These are phyloP conservation scores for Lactarius vividus DNA, from an alignment of 768 basidiomycete genomes.

Conservation along the genomic window DNA sequence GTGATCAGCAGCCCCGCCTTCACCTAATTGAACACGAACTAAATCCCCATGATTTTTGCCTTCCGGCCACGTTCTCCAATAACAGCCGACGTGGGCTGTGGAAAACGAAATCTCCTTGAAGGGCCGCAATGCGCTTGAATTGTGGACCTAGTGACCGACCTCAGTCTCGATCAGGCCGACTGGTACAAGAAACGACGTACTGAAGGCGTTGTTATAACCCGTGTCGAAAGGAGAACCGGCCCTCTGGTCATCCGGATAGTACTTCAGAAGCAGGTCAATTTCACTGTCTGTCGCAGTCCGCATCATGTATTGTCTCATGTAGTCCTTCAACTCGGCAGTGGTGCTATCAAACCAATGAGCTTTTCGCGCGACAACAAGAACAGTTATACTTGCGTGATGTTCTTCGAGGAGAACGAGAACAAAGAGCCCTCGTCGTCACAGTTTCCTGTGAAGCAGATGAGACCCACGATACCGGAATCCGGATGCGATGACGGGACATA, in stretches of 20 bases:
- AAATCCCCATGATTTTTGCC: constrained; percentile 24
- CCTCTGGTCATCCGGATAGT: constrained; percentile 28
- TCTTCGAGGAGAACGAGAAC: constrained; percentile 32
- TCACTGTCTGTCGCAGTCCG: constrained; percentile 26
- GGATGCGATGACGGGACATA: not conserved
- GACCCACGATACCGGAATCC: constrained; percentile 1
- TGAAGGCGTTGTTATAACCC: constrained; percentile 29
- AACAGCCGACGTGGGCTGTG: constrained; percentile 25
- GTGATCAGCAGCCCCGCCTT: fast-evolving
- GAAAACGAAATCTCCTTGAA: constrained; percentile 28
- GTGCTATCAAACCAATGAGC: not conserved
- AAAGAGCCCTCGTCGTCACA: constrained; percentile 60
- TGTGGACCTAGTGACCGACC: constrained; percentile 9
- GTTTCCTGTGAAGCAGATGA: constrained; percentile 37
- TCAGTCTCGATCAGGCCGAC: not conserved
- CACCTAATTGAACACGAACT: constrained; percentile 1
- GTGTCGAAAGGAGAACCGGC: constrained; percentile 27
- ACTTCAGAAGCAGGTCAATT: constrained; percentile 26
- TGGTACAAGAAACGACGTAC: constrained; percentile 26
- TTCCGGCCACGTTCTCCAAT: constrained; percentile 10
- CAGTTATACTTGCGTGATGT: constrained; percentile 33
- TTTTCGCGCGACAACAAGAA: too few relatives aligned
- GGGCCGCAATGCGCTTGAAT: constrained; percentile 25
- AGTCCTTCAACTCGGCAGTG: not conserved
- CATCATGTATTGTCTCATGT: constrained; percentile 29